Base-by-base conservation (phyloP, 805 yeast species). In the Hermanozyma aechmeae region DNA sequence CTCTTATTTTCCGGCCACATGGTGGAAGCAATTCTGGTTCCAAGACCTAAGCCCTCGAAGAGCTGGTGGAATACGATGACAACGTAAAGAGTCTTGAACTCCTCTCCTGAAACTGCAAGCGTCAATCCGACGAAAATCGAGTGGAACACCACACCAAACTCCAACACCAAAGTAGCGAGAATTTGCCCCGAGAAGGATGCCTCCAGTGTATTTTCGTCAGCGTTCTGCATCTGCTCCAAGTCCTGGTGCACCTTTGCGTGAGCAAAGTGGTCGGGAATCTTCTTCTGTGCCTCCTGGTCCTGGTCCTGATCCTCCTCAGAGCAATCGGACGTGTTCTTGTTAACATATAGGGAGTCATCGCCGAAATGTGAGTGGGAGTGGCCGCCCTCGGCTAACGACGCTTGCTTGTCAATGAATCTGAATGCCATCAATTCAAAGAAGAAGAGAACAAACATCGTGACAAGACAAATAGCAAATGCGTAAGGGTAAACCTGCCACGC, bases 301-400 rank as follows among this genome's bases (percentile, higher is more conserved):
- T n/a, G n/a, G n/a, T n/a, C n/a, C n/a, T n/a, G n/a, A n/a, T n/a
- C n/a, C 8, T 39, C 46, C 6, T 10, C n/a, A 11, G 24, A 22
- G 12, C 6, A 10, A 11, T 25, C 33, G 2, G 27, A 39, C 4
- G 33, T 40, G 15, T 43, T 51, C 32, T 50, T 50, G 31, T 57
- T 56, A 23, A 48, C 39, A 38, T 51, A 57, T 19, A 52, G 21
- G 13, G 39, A 35, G 13, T 50, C 49, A 29, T 68, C 65, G 23
- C 79, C 79, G 37, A 72, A 73, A 43, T 73, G 78, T 3, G 75
- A 65, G 42, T 73, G 79, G 2, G 62, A 37, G 45, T 72, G 75
- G 15, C 39, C 48, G 5, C 40, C 50, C 7, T 34, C 45, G 21
- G 40, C 43, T 10, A n/a, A n/a, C n/a, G n/a, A n/a, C n/a, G n/a